These are phyloP conservation scores for Xanthoparmelia taractica DNA, from an alignment of 495 filamentous ascomycete genomes.

Conservation along the genomic window DNA sequence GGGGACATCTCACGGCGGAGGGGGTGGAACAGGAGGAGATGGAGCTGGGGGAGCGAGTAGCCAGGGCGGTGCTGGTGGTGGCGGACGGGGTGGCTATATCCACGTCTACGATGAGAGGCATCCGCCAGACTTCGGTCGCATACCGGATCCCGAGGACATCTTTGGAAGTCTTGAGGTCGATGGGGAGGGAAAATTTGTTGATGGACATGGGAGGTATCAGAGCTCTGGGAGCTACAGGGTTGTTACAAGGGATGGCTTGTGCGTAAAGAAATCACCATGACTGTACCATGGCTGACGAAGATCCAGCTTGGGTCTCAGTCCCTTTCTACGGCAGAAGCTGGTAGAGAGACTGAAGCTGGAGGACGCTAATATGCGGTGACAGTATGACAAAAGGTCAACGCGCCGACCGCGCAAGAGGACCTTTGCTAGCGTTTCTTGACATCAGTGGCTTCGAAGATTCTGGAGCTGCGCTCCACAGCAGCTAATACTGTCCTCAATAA, in stretches of 20 bases:
- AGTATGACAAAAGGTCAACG: neutral
- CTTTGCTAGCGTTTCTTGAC: neutral
- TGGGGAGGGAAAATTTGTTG: conserved; percentile 62
- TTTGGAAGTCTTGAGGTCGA: conserved; percentile 88
- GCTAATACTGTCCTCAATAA: neutral
- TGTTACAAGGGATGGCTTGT: conserved; percentile 56
- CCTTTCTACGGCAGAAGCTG: conserved; percentile 50
- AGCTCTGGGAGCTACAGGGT: conserved; percentile 52
- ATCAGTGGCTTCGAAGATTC: neutral
- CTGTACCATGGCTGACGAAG: conserved; percentile 12
- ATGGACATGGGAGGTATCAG: conserved; percentile 50
- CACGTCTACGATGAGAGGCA: conserved; percentile 79
- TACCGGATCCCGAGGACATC: conserved; percentile 85
- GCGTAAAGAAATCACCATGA: conserved; percentile 27
- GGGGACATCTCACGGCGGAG: conserved; percentile 33
- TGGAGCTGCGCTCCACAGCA: neutral
- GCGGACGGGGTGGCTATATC: conserved; percentile 75
- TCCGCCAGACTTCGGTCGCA: conserved; percentile 83
- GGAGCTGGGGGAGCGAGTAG: conserved; percentile 70
- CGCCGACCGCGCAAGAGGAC: neutral
- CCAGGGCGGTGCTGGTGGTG: conserved; percentile 78
- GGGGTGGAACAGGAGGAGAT: conserved; percentile 42
- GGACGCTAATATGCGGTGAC: conserved; percentile 13
- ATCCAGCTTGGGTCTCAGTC: conserved; percentile 46
- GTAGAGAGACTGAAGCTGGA: conserved; percentile 34